A percentile compares a stretch with the other conserved stretches of the same genome.
Conservation (phyloP, 179 eudicot species). For the Corrigiola litoralis region DNA sequence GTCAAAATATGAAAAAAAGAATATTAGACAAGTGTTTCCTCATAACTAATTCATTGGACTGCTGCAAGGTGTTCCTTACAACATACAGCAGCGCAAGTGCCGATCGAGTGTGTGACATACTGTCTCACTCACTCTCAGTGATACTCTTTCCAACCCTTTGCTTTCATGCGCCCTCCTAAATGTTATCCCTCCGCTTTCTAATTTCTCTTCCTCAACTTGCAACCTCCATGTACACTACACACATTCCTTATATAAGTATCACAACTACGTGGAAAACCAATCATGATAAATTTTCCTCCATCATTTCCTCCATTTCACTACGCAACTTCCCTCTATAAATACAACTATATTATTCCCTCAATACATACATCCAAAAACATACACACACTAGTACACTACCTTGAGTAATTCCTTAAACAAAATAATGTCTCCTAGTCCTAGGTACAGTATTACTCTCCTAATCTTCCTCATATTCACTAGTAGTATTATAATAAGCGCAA, state of each 20-base stretch:
- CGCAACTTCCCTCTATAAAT: constrained; percentile 27
- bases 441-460: not conserved
- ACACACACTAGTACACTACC: constrained; percentile 6
- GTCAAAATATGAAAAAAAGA: not conserved
- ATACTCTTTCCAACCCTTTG: not conserved
- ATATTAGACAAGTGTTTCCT: not conserved
- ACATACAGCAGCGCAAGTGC: constrained; percentile 1
- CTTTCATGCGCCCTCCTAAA: not conserved
- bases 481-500: not conserved
- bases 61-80: not conserved
- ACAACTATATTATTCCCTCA: constrained; percentile 3
- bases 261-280: constrained; percentile 40
- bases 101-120: constrained; percentile 10
- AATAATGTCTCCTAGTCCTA: not conserved
- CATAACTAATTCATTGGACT: not conserved
- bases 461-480: constrained; percentile 4
- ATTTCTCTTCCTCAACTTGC: constrained; percentile 9
- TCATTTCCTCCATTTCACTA: constrained; percentile 23
- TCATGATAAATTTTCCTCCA: constrained; percentile 22
- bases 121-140: constrained; percentile 11
- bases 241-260: not conserved
- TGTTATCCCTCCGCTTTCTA: too few relatives aligned
- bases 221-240: not conserved
- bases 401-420: not conserved
- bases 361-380: constrained; percentile 19